Percentiles rank a stretch among this genome's conserved stretches.
phyloP scores from a whole-genome alignment of 2,329 filamentous ascomycete species.

The Chrysosphaeria jannelii region DNA sequence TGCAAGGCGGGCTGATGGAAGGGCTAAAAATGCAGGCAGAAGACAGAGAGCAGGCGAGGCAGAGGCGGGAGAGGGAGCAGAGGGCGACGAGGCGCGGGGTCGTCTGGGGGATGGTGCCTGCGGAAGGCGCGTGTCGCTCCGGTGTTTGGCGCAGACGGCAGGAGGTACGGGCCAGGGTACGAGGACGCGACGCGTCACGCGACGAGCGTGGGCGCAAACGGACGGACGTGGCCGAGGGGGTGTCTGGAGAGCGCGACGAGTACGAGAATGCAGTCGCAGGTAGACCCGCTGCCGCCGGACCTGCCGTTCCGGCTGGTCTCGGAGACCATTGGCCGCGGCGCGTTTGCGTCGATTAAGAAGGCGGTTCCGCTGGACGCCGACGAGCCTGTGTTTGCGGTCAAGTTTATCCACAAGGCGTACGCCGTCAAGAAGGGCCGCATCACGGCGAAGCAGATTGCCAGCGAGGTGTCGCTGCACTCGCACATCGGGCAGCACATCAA shows the following conservation, averaged over 20 bases:
- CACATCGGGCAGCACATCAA: constrained; percentile 75
- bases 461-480: constrained; percentile 75
- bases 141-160: no score
- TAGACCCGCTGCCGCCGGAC: constrained; percentile 56
- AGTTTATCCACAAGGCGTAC: constrained; percentile 95
- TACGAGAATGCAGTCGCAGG: constrained; percentile 70
- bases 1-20: no score
- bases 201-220: no score
- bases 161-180: no score
- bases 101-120: neutral
- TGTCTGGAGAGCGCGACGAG: no score
- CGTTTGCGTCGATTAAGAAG: constrained; percentile 95
- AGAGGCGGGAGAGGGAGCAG: neutral
- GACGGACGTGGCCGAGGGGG: no score
- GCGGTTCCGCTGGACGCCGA: constrained; percentile 41
- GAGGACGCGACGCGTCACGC: no score
- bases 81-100: neutral
- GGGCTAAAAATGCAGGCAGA: no score
- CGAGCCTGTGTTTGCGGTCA: constrained; percentile 73
- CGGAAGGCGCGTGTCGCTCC: no score
- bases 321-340: constrained; percentile 84
- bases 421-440: constrained; percentile 71
- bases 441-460: constrained; percentile 61
- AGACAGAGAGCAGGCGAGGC: neutral
- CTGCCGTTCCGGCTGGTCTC: constrained; percentile 86